Evolutionary conservation across 1,284 basidiomycete genomes (phyloP).

Genomic region (Rhodofomes roseus): DNA sequence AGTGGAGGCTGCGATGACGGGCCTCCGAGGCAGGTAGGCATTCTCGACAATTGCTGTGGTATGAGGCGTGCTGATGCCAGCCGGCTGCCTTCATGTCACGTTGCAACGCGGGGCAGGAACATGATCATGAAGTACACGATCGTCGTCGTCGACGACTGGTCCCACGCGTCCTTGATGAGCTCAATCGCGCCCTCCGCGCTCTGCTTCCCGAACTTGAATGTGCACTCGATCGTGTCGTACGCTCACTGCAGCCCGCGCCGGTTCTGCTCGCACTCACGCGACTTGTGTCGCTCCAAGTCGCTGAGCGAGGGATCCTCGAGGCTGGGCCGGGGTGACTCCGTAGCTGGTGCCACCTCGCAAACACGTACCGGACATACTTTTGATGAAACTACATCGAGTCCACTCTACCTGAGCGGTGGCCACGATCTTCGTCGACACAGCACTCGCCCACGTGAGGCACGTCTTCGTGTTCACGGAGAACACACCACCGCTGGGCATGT

Average conservation of each 20-base stretch:
- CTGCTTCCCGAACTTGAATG: slow-evolving; percentile 63
- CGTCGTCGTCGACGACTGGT: slow-evolving; percentile 64
- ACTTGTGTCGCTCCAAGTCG: slow-evolving; percentile 36
- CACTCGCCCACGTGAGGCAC: slow-evolving; percentile 91
- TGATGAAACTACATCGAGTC: slow-evolving; percentile 95
- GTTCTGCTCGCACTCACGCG: slow-evolving; percentile 64
- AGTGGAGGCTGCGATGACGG: no score
- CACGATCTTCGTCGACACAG: slow-evolving; percentile 71
- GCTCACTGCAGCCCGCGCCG: slow-evolving; percentile 79
- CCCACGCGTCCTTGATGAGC: slow-evolving; percentile 71
- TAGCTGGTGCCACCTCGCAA: slow-evolving; percentile 13
- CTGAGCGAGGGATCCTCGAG: slow-evolving; percentile 18
- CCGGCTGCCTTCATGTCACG: no score
- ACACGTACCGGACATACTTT: slow-evolving; percentile 52
- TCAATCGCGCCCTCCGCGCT: slow-evolving; percentile 69
- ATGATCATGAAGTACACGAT: slow-evolving; percentile 73
- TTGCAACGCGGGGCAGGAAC: slow-evolving; percentile 62
- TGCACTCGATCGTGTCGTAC: slow-evolving; percentile 77
- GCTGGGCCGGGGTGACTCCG: slow-evolving; percentile 4
- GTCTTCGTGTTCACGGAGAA: slow-evolving; percentile 94
- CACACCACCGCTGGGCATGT: slow-evolving; percentile 90
- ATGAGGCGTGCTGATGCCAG: no score
- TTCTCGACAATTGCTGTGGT: no score
- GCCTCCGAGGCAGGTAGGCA: no score
- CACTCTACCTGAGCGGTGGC: slow-evolving; percentile 95